These are phyloP conservation scores for Corinectria fuckeliana DNA, from an alignment of 2,329 filamentous ascomycete species.

Conservation along the genomic window DNA sequence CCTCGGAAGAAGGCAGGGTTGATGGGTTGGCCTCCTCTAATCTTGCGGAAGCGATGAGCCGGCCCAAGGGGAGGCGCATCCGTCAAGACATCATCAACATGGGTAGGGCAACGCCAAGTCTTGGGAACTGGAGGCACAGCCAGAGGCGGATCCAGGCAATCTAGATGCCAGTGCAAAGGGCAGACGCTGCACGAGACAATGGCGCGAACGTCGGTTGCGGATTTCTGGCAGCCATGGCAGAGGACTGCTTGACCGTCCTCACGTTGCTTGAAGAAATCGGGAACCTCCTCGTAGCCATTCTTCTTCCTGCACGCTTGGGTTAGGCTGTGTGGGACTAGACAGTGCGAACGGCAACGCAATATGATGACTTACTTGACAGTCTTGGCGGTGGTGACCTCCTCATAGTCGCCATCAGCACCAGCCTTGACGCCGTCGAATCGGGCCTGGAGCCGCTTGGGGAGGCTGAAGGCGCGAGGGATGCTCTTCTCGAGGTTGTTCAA, in stretches of 20 bases:
- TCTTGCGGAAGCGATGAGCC: slow-evolving; percentile 66
- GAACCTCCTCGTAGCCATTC: slow-evolving; percentile 64
- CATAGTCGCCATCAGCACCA: slow-evolving; percentile 79
- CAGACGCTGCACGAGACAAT: slow-evolving; percentile 91
- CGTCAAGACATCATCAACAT: slow-evolving; percentile 77
- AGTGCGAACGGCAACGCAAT: background rate
- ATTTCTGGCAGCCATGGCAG: slow-evolving; percentile 76
- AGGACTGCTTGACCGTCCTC: slow-evolving; percentile 80
- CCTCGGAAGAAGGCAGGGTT: slow-evolving; percentile 66
- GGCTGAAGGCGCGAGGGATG: slow-evolving; percentile 74
- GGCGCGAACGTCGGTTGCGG: slow-evolving; percentile 65
- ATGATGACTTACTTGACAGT: slow-evolving; percentile 64
- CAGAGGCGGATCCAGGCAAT: slow-evolving; percentile 86
- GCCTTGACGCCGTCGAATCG: slow-evolving; percentile 83
- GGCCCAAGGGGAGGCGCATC: slow-evolving; percentile 64
- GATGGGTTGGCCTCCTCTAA: slow-evolving; percentile 61
- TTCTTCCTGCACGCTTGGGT: slow-evolving; percentile 51
- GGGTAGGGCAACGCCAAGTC: slow-evolving; percentile 89
- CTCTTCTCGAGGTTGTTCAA: slow-evolving; percentile 70
- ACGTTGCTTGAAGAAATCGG: slow-evolving; percentile 72
- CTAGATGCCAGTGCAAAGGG: slow-evolving; percentile 84
- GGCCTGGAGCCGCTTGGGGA: slow-evolving; percentile 74
- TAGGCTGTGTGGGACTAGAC: background rate
- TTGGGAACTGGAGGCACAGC: slow-evolving; percentile 77
- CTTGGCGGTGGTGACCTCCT: slow-evolving; percentile 68